Evolutionary conservation across 306 rosid species (phyloP).

Genomic region (Carpinus fangiana): DNA sequence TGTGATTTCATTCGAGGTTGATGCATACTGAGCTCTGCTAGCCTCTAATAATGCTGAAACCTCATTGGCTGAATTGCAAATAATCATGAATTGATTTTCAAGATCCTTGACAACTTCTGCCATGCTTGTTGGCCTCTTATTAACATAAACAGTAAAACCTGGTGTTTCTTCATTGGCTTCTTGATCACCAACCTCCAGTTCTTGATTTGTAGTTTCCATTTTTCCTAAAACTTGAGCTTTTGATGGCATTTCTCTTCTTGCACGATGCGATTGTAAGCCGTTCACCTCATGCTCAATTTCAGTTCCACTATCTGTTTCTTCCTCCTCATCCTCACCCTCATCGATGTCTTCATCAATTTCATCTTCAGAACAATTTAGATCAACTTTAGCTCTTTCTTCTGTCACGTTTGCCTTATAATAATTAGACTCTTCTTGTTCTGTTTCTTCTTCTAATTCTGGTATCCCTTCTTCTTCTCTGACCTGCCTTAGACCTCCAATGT

Average conservation of each 20-base stretch:
- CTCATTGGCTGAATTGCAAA: constrained; percentile 72
- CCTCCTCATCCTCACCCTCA: constrained; percentile 47
- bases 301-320: constrained; percentile 27
- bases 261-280: constrained; percentile 31
- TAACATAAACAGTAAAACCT: constrained; percentile 76
- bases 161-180: constrained; percentile 69
- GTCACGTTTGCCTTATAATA: constrained; percentile 36
- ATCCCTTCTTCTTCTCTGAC: constrained; percentile 88
- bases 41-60: constrained; percentile 77
- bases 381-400: constrained; percentile 46
- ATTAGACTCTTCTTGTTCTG: constrained; percentile 50
- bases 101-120: constrained; percentile 79
- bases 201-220: constrained; percentile 46
- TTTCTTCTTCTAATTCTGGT: constrained; percentile 84
- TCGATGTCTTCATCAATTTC: constrained; percentile 65
- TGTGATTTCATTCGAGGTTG: constrained; percentile 63
- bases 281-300: constrained; percentile 35
- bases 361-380: constrained; percentile 45
- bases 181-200: constrained; percentile 39
- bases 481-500: constrained; percentile 63
- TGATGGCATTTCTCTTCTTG: constrained; percentile 46
- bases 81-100: constrained; percentile 66
- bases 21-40: constrained; percentile 48
- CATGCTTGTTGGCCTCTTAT: constrained; percentile 83
- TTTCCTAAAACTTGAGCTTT: constrained; percentile 55